Base-by-base conservation (phyloP, 2,329 filamentous ascomycete species). In the Akanthomyces dipterigenus region DNA sequence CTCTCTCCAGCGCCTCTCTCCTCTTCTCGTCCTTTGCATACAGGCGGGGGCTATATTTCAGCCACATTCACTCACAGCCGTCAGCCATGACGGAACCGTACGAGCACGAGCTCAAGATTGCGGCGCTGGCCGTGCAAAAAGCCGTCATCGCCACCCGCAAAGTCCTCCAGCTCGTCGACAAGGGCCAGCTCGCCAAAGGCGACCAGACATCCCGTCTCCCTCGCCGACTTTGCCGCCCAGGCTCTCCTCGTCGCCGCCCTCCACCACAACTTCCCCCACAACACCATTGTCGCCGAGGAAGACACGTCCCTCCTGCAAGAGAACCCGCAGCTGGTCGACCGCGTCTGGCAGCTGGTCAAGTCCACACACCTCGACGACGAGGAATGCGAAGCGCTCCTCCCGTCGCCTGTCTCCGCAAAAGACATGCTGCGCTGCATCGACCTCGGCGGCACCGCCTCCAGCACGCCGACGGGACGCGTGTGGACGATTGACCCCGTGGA, bases 401-500 rank as follows among this genome's bases (percentile, higher is more conserved):
- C 3, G 14, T 16, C n/a, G 11, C 40, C 40, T 2, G 40, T 1
- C 4, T 42, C 40, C 5, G n/a, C 12, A 4, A 14, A n/a, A 6
- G 40, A 42, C 14, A 42, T 42, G 40, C 40, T 42, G 5, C 14
- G n/a, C 2, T 16, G 12, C 12, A 85, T 88, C 67, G 84, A 88
- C 67, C 72, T 81, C 14, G 85, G 85, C 1, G 80, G 76, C 0
- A 69, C 73, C 4, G 78, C 77, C 1, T 65, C 70, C 11, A 62
- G 73, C 65, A 62, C 77, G 2, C 56, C 55, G 11, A 62, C 71
- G 3, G 72, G 77, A 0, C 73, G 80, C 1, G 77, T 82, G 54
- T 88, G 85, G 85, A 79, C 85, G 31, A 78, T 88, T 68, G 85
- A 88, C 67, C 85, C 85, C 1, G 81, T 88, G 8, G 85, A 88